Percentiles rank a stretch among this genome's conserved stretches.
These are phyloP conservation scores for Lactifluus echinatus DNA, from an alignment of 768 basidiomycete species.

Conservation along the genomic window DNA sequence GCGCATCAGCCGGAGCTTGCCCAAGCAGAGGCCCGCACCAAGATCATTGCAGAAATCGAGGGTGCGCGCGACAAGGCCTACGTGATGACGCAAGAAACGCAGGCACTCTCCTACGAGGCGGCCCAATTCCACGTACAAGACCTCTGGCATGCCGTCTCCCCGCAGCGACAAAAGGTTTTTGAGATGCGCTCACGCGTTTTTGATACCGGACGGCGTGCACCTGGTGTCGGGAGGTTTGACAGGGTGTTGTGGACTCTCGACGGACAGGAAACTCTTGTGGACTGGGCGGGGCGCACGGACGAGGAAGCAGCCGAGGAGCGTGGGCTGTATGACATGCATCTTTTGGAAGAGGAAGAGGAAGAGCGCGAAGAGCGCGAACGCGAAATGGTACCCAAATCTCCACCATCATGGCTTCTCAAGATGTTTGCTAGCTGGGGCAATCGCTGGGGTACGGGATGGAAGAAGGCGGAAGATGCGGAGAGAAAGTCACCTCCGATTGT, in stretches of 20 bases:
- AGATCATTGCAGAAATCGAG: conserved; percentile 45
- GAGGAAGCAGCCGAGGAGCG: conserved; percentile 70
- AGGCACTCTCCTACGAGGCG: conserved; percentile 63
- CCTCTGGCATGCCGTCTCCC: conserved; percentile 57
- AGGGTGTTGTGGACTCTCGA: conserved; percentile 65
- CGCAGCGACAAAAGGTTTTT: conserved; percentile 54
- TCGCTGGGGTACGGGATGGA: conserved; percentile 36
- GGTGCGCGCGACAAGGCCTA: conserved; percentile 41
- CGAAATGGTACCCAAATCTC: conserved; percentile 59
- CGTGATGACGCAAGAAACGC: conserved; percentile 49
- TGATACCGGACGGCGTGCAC: conserved; percentile 47
- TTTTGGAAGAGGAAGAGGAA: conserved; percentile 35
- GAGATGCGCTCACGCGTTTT: conserved; percentile 61
- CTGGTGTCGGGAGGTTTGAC: conserved; percentile 51
- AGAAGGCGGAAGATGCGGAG: conserved; percentile 14
- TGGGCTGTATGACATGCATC: conserved; percentile 25
- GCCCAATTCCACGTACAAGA: conserved; percentile 58
- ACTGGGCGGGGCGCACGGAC: conserved; percentile 61
- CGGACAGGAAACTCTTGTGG: conserved; percentile 53
- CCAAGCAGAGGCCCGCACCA: conserved; percentile 38
- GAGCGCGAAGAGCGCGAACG: conserved; percentile 47
- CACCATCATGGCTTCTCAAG: conserved; percentile 61
- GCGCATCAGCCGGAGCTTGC: conserved; percentile 40
- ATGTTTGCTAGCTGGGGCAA: conserved; percentile 75
- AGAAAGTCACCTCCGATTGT: conserved; percentile 12